phyloP scores from a whole-genome alignment of 2,329 filamentous ascomycete species.

The Shiraia sp. region DNA sequence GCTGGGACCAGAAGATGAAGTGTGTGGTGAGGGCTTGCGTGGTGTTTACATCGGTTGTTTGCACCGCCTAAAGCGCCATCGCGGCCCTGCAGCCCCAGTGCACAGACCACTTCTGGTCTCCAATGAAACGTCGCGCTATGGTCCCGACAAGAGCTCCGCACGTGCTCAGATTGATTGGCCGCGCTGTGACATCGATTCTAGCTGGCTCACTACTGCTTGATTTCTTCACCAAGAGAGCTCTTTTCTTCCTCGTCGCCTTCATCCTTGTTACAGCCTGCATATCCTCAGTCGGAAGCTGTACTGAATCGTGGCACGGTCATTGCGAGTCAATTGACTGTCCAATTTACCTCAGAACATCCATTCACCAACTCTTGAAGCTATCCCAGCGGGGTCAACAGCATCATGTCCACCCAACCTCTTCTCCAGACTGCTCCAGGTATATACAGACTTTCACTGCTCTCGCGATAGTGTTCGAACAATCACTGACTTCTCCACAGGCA shows the following conservation, averaged over 20 bases:
- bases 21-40: constrained; percentile 6
- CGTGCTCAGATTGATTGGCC: constrained; percentile 34
- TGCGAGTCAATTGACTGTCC: constrained; percentile 12
- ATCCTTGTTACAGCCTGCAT: not conserved
- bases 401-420: constrained; percentile 94
- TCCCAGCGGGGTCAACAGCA: constrained; percentile 15
- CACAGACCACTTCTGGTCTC: not conserved
- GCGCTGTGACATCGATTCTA: too few species aligned
- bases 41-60: constrained; percentile 23
- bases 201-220: constrained; percentile 7
- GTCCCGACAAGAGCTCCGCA: constrained; percentile 15
- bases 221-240: constrained; percentile 10
- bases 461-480: constrained; percentile 1
- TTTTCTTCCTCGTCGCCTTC: constrained; percentile 4
- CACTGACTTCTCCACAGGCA: constrained; percentile 64
- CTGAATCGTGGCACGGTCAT: constrained; percentile 1
- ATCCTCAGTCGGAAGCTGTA: constrained; percentile 13
- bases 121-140: constrained; percentile 6
- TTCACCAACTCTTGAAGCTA: constrained; percentile 11
- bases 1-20: not conserved
- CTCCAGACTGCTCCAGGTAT: constrained; percentile 90
- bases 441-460: not conserved
- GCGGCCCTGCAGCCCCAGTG: not conserved
- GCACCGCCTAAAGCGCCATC: constrained; percentile 1
- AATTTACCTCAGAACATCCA: constrained; percentile 3